phyloP scores from a whole-genome alignment of 2,329 filamentous ascomycete genomes.

The Aspergillus chevalieri region DNA sequence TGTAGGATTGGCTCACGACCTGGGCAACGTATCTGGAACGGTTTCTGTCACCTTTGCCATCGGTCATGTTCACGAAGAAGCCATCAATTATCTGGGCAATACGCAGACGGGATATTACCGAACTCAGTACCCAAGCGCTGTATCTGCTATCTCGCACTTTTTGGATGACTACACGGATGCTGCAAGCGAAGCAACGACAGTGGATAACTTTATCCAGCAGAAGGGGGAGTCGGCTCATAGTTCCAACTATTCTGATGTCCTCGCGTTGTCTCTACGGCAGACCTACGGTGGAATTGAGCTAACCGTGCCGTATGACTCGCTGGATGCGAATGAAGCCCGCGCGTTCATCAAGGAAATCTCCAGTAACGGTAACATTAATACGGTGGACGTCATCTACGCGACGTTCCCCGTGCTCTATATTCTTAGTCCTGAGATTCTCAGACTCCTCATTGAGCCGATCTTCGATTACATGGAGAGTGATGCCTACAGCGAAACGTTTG shows the following conservation, averaged over 20 bases:
- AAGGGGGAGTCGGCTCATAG: slow-evolving; percentile 17
- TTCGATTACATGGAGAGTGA: slow-evolving; percentile 31
- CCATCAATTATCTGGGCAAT: slow-evolving; percentile 32
- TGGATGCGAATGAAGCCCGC: slow-evolving; percentile 20
- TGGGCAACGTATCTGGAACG: slow-evolving; percentile 20
- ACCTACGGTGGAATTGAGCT: slow-evolving; percentile 34
- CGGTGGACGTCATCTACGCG: slow-evolving; percentile 37
- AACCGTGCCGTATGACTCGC: slow-evolving; percentile 26
- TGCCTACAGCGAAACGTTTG: slow-evolving; percentile 27
- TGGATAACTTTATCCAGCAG: slow-evolving; percentile 22
- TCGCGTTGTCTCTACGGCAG: slow-evolving; percentile 34
- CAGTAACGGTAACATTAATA: slow-evolving; percentile 36
- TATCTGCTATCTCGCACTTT: slow-evolving; percentile 28
- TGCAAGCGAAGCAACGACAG: slow-evolving; percentile 20
- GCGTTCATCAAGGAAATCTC: slow-evolving; percentile 38
- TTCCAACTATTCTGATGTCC: slow-evolving; percentile 32
- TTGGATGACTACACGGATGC: slow-evolving; percentile 32
- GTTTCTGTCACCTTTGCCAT: slow-evolving; percentile 34
- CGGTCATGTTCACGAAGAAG: slow-evolving; percentile 30
- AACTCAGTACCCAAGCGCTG: slow-evolving; percentile 20
- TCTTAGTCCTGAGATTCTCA: slow-evolving; percentile 33
- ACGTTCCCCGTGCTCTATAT: slow-evolving; percentile 37
- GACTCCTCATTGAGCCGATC: slow-evolving; percentile 35
- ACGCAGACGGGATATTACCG: slow-evolving; percentile 32
- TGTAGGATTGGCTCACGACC: slow-evolving; percentile 30